phyloP scores from a whole-genome alignment of 345 rosid genomes.

The Noccaea bulbosa region DNA sequence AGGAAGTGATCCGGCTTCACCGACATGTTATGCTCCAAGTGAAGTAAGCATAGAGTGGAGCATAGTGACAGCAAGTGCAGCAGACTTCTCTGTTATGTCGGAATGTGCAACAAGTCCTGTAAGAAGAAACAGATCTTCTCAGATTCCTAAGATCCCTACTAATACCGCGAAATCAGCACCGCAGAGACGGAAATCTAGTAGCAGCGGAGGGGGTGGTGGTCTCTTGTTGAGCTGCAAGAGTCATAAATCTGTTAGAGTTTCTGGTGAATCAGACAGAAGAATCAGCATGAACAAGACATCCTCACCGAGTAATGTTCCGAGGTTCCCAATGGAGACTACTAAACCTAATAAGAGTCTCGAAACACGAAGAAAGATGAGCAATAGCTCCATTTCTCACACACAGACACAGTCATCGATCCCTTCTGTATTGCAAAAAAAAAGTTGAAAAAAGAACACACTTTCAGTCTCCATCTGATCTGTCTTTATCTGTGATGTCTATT shows the following conservation, averaged over 20 bases:
- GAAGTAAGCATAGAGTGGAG: constrained; percentile 96
- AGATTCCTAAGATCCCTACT: constrained; percentile 31
- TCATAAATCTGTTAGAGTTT: constrained; percentile 55
- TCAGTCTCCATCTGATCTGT: not conserved
- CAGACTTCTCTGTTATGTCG: constrained; percentile 67
- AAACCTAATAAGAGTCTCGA: constrained; percentile 47
- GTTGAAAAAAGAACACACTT: not conserved
- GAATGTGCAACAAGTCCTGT: constrained; percentile 60
- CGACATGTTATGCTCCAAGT: constrained; percentile 79
- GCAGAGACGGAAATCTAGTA: constrained; percentile 31
- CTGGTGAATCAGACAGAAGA: constrained; percentile 39
- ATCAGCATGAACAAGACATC: constrained; percentile 31
- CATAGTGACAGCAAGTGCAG: constrained; percentile 83
- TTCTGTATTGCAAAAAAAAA: constrained; percentile 33
- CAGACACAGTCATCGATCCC: constrained; percentile 46
- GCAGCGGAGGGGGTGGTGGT: constrained; percentile 25
- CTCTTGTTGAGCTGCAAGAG: constrained; percentile 74
- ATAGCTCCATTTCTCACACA: constrained; percentile 44
- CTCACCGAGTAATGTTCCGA: constrained; percentile 34
- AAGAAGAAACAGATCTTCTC: constrained; percentile 41
- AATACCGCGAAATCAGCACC: constrained; percentile 9
- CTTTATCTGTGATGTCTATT: constrained; percentile 15
- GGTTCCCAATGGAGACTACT: constrained; percentile 55
- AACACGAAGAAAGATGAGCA: constrained; percentile 41
- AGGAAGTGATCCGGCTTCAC: constrained; percentile 62